These are phyloP conservation scores for Podospora pseudopauciseta DNA, from an alignment of 495 filamentous ascomycete species.

Conservation along the genomic window DNA sequence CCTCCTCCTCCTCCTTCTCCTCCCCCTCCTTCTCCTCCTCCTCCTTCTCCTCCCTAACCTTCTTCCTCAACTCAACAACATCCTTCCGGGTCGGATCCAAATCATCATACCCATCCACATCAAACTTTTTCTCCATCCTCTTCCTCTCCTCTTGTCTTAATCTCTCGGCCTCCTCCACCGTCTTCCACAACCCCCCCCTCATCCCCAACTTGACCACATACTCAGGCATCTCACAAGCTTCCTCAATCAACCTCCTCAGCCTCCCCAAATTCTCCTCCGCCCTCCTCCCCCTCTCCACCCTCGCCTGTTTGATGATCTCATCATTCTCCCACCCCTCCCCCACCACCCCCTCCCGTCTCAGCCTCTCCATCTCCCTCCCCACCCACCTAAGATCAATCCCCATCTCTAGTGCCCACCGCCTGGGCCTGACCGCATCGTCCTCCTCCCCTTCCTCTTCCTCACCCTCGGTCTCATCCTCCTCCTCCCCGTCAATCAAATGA, in stretches of 20 bases:
- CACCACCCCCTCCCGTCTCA: background rate
- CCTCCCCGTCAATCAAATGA: slow-evolving; percentile 7
- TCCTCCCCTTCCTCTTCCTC: background rate
- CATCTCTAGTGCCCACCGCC: slow-evolving; percentile 24
- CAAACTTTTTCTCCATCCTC: slow-evolving; percentile 10
- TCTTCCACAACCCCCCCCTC: background rate
- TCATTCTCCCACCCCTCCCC: slow-evolving; percentile 22
- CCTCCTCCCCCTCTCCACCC: slow-evolving; percentile 4
- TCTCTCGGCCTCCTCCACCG: slow-evolving; percentile 16
- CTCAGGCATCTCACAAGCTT: slow-evolving; percentile 13
- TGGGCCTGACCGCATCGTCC: background rate
- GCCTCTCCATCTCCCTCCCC: slow-evolving; percentile 11
- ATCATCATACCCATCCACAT: slow-evolving; percentile 1
- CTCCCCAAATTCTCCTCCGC: slow-evolving; percentile 10
- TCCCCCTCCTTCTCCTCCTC: background rate
- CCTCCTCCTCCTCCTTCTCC: background rate
- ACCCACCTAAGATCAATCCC: slow-evolving; percentile 30
- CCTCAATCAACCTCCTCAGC: slow-evolving; percentile 22
- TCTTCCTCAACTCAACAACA: slow-evolving; percentile 1
- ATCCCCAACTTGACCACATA: slow-evolving; percentile 4
- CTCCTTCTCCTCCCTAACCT: background rate
- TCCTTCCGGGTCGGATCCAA: background rate
- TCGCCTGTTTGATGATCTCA: slow-evolving; percentile 15
- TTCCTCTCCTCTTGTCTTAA: slow-evolving; percentile 14
- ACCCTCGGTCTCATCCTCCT: background rate